A percentile compares a stretch with the other conserved stretches of the same genome.
phyloP scores from a whole-genome alignment of 441 rosid genomes.

The Geranium incanum region DNA sequence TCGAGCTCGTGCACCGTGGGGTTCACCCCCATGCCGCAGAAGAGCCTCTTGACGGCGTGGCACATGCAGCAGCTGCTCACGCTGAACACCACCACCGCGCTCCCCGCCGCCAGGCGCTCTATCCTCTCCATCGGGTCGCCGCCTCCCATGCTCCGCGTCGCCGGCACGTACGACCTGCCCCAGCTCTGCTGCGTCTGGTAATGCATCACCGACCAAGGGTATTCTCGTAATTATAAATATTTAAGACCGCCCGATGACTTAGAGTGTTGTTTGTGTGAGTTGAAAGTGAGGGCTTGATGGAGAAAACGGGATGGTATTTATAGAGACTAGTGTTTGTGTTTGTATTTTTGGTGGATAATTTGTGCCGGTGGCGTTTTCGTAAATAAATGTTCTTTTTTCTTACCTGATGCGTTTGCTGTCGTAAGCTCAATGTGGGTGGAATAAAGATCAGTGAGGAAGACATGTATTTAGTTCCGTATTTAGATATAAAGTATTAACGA shows the following conservation, averaged over 20 bases:
- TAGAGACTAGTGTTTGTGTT: too few species aligned
- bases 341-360: background rate
- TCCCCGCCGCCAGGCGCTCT: constrained; percentile 52
- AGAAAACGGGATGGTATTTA: constrained; percentile 27
- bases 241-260: too few species aligned
- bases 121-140: constrained; percentile 36
- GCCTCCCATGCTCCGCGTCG: constrained; percentile 15
- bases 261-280: too few species aligned
- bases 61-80: constrained; percentile 70
- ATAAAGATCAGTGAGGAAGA: too few species aligned
- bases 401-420: too few species aligned
- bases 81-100: constrained; percentile 65
- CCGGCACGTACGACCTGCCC: constrained; percentile 31
- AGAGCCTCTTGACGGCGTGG: constrained; percentile 56
- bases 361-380: too few species aligned
- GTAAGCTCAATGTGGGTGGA: constrained; percentile 6
- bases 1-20: constrained; percentile 69
- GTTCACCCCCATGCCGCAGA: constrained; percentile 67
- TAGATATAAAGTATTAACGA: constrained; percentile 14
- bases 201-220: constrained; percentile 27
- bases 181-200: constrained; percentile 36
- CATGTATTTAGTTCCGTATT: constrained; percentile 14
- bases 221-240: too few species aligned
- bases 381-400: too few species aligned
- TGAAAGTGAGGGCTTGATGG: background rate